These are phyloP conservation scores for Grigorovia yakushimaensis DNA, from an alignment of 805 yeast species.

Conservation along the genomic window DNA sequence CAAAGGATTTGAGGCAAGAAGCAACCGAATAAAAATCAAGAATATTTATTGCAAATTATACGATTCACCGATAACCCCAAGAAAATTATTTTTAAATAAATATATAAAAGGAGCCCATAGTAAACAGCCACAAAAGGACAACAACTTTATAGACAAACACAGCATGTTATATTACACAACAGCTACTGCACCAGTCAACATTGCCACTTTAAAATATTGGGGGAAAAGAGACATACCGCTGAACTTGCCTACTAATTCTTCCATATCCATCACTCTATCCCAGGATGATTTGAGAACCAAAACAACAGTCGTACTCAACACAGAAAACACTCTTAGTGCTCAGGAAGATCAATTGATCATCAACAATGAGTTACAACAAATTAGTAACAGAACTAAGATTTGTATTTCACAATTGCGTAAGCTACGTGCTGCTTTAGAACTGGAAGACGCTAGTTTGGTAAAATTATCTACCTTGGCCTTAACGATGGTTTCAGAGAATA, in stretches of 20 bases:
- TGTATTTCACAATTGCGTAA: slow-evolving; percentile 68
- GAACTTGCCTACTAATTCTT: slow-evolving; percentile 91
- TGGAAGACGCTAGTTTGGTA: slow-evolving; percentile 42
- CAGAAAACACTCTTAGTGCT: slow-evolving; percentile 40
- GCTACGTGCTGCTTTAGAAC: slow-evolving; percentile 56
- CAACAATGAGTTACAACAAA: slow-evolving; percentile 47
- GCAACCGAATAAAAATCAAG: no score
- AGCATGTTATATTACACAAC: slow-evolving; percentile 42
- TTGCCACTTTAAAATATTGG: slow-evolving; percentile 97
- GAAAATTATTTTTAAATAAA: no score
- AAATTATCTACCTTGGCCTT: slow-evolving; percentile 54
- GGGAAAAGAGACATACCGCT: slow-evolving; percentile 87
- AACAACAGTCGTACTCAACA: slow-evolving; percentile 54
- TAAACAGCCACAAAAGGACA: neutral
- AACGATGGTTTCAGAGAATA: slow-evolving; percentile 84
- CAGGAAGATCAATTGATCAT: slow-evolving; percentile 27
- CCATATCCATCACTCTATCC: slow-evolving; percentile 87
- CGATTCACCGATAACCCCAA: neutral
- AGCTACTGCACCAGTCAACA: slow-evolving; percentile 93
- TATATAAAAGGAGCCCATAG: neutral
- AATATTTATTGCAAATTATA: neutral
- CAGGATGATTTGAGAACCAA: slow-evolving; percentile 86
- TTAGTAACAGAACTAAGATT: slow-evolving; percentile 52
- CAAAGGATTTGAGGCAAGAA: neutral
- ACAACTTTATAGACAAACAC: slow-evolving; percentile 39